Base-by-base conservation (phyloP, 805 yeast species). In the Torulaspora quercuum region DNA sequence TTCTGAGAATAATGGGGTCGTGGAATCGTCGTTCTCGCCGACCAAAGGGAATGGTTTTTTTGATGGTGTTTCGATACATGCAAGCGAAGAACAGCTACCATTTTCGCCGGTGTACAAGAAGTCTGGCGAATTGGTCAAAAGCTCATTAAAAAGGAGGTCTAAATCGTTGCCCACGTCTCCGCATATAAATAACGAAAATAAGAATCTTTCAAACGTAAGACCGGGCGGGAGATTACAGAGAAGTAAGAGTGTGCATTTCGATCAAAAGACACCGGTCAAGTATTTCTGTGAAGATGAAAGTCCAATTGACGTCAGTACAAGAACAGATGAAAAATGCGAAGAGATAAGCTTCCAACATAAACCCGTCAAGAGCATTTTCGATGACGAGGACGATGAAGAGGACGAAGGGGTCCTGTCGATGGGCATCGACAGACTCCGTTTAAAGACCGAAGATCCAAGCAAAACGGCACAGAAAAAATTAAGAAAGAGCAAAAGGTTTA, bases 161-260 rank as follows among this genome's bases (percentile, higher is more conserved):
- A 64, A 57, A 46, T 73, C 78, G 2, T 55, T 73, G 40, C 80
- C 80, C 1, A 50, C 70, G 1, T 38, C 48, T n/a, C 48, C 48
- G 9, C 31, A 39, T 24, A 32, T 38, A 14, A 29, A 14, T n/a
- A 31, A 23, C 20, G 29, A 31, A 21, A 37, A 22, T n/a, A 28
- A 31, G 25, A 20, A 23, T 25, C 24, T 35, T 12, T 14, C 37
- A 10, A 20, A 13, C 12, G 18, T 27, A 25, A 12, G 25, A 13
- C 41, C 41, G 10, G 37, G 36, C 10, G 36, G 37, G 20, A 28
- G 33, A 10, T 43, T 19, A 35, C 44, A 78, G 3, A 73, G 73
- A 54, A 71, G 76, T 48, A 80, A 79, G 53, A 82, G 76, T 56
- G 96, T 87, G 6, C 95, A 86, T 67, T 87, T 87, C 56, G 88